Percentiles rank a stretch among this genome's conserved stretches.
These are phyloP conservation scores for Cucurbita maxima DNA, from an alignment of 306 rosid species.

Conservation along the genomic window DNA sequence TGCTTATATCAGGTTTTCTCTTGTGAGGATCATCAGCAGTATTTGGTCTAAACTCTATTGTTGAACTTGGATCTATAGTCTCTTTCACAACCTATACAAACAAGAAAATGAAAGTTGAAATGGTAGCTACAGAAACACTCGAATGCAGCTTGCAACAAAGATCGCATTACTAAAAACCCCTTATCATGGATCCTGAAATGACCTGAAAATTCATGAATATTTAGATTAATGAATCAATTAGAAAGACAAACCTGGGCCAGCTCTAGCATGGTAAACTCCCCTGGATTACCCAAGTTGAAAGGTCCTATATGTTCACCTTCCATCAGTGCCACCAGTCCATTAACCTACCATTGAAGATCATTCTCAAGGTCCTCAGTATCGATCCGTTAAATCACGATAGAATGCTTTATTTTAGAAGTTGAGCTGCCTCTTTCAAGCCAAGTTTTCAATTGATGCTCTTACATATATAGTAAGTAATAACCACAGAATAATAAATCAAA, in stretches of 20 bases:
- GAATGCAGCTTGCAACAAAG: not conserved
- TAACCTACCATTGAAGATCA: slow-evolving; percentile 33
- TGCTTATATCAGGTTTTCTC: slow-evolving; percentile 95
- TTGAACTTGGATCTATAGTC: slow-evolving; percentile 83
- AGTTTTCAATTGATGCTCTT: not conserved
- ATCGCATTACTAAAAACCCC: not conserved
- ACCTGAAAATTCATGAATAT: not conserved
- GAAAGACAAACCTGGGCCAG: slow-evolving; percentile 63
- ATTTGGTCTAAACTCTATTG: slow-evolving; percentile 73
- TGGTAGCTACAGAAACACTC: not conserved
- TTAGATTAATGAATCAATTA: not conserved
- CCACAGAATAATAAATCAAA: not conserved
- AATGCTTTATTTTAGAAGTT: not conserved
- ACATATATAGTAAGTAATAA: not conserved
- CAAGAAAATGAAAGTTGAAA: not conserved
- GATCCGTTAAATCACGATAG: not conserved
- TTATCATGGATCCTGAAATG: not conserved
- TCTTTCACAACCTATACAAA: slow-evolving; percentile 68
- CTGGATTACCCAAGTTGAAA: slow-evolving; percentile 91
- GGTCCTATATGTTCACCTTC: slow-evolving; percentile 93
- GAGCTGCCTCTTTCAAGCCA: not conserved
- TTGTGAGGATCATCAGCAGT: slow-evolving; percentile 98
- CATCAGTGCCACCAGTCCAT: slow-evolving; percentile 80
- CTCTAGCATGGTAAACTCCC: slow-evolving; percentile 95
- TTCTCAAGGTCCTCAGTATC: not conserved